Conservation (phyloP, 208 protist genomes). For the Naegleria gruberi region DNA sequence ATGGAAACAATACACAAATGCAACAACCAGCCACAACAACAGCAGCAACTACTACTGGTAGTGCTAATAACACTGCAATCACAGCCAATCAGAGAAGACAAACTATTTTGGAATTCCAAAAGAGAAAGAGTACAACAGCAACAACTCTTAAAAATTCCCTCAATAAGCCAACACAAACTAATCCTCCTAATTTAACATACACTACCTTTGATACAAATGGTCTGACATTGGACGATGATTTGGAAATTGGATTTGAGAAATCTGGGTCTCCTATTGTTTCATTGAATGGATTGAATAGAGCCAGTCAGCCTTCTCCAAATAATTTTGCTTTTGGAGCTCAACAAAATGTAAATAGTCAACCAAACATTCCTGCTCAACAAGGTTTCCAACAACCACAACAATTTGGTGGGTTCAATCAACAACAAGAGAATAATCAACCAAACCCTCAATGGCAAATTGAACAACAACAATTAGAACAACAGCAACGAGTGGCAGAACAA, state of each 20-base stretch:
- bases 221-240: background rate
- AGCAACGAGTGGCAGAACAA: background rate
- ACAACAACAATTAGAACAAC: background rate
- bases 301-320: no score
- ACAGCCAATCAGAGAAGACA: no score
- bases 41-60: background rate
- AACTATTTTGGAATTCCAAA: background rate
- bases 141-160: background rate
- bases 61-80: background rate
- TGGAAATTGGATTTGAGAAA: background rate
- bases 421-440: background rate
- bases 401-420: background rate
- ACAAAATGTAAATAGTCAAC: no score
- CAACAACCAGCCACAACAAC: background rate
- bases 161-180: background rate
- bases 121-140: background rate
- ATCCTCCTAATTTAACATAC: background rate
- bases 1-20: background rate
- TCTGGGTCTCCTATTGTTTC: background rate
- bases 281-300: no score
- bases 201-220: background rate
- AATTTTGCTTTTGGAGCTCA: no score
- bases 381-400: background rate
- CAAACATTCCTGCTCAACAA: background rate
- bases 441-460: background rate